Evolutionary conservation across 2,329 filamentous ascomycete genomes (phyloP).

Genomic region (Pestalotiopsis fici): DNA sequence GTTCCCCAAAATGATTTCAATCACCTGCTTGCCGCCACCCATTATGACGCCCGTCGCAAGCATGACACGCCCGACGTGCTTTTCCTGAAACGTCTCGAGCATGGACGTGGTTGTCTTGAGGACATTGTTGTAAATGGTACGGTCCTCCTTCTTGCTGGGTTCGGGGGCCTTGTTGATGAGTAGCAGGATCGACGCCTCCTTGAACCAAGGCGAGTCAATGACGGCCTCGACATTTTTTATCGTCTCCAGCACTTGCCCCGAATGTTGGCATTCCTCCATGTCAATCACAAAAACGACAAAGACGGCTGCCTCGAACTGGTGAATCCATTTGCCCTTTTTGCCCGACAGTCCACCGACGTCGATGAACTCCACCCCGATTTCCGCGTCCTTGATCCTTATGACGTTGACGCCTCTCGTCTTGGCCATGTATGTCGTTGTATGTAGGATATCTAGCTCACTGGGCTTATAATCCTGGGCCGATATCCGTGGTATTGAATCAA

Average conservation of each 20-base stretch:
- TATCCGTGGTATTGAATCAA: constrained; percentile 4
- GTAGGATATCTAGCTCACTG: constrained; percentile 6
- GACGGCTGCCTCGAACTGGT: constrained; percentile 8
- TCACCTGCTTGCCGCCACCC: not conserved
- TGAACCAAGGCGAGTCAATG: constrained; percentile 9
- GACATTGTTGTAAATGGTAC: not conserved
- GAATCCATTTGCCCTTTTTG: constrained; percentile 10
- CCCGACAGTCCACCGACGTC: constrained; percentile 6
- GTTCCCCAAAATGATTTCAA: not conserved
- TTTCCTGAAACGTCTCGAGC: not conserved
- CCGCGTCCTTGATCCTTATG: not conserved
- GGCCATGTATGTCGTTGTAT: constrained; percentile 2
- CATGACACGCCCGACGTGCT: not conserved
- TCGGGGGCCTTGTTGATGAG: not conserved
- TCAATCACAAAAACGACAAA: constrained; percentile 9
- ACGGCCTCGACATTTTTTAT: not conserved
- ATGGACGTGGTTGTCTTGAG: not conserved
- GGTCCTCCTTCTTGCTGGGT: not conserved
- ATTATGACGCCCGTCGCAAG: not conserved
- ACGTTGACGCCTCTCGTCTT: not conserved
- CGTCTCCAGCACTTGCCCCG: constrained; percentile 5
- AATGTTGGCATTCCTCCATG: constrained; percentile 6
- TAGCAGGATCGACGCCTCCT: constrained; percentile 3
- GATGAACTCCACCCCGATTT: constrained; percentile 5
- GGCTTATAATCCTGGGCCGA: constrained; percentile 2